A percentile compares a stretch with the other conserved stretches of the same genome.
phyloP scores from a whole-genome alignment of 2,329 filamentous ascomycete species.

The Leptosphaerulina australis region DNA sequence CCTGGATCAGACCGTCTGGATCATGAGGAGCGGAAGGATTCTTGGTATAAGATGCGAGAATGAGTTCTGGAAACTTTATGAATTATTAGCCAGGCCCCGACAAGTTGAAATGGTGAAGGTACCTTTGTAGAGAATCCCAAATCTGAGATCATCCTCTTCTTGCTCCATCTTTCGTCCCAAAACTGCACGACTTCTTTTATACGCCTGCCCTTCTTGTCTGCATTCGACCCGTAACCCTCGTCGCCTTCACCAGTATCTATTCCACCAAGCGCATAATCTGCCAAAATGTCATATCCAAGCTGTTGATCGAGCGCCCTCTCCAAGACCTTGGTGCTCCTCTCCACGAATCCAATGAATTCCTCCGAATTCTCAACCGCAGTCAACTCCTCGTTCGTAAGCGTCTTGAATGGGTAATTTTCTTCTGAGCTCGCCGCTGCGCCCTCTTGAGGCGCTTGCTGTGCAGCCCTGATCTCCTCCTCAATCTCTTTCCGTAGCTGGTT shows the following conservation, averaged over 20 bases:
- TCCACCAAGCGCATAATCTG: conserved; percentile 87
- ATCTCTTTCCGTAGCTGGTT: conserved; percentile 86
- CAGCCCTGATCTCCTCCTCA: conserved; percentile 83
- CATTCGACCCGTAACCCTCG: conserved; percentile 70
- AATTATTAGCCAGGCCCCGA: conserved; percentile 24
- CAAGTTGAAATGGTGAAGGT: conserved; percentile 5
- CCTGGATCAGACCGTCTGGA: conserved; percentile 88
- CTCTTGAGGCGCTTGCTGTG: conserved; percentile 56
- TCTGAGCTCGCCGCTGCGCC: conserved; percentile 54
- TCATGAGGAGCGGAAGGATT: conserved; percentile 94
- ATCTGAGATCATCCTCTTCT: conserved; percentile 95
- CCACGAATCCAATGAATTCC: conserved; percentile 94
- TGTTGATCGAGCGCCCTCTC: conserved; percentile 94
- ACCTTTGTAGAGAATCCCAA: conserved; percentile 93
- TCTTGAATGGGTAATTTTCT: conserved; percentile 74
- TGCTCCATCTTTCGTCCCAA: conserved; percentile 93
- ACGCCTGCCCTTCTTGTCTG: conserved; percentile 72
- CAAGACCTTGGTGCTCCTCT: conserved; percentile 94
- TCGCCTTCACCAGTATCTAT: conserved; percentile 82
- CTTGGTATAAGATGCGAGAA: conserved; percentile 96
- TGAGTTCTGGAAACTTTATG: conserved; percentile 77
- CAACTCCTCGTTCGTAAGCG: conserved; percentile 82
- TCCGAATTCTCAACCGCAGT: conserved; percentile 88
- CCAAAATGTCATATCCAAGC: conserved; percentile 92
- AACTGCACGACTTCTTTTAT: conserved; percentile 91